These are phyloP conservation scores for Tylopilus balloui DNA, from an alignment of 768 basidiomycete species.

Conservation along the genomic window DNA sequence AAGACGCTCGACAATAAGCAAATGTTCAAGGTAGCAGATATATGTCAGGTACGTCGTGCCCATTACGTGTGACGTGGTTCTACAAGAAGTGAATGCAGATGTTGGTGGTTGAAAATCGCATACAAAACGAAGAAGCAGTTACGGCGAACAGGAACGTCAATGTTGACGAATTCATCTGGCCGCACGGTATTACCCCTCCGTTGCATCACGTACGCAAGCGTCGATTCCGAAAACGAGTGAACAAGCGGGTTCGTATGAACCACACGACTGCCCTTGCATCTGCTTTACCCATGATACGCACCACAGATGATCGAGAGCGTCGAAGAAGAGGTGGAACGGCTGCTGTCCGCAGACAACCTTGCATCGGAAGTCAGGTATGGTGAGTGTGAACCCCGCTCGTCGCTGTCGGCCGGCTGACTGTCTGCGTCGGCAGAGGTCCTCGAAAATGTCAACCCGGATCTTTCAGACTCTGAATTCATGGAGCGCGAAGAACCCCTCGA, in stretches of 20 bases:
- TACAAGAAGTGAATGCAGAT: constrained; percentile 51
- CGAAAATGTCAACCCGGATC: constrained; percentile 86
- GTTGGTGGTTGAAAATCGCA: constrained; percentile 80
- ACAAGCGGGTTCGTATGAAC: constrained; percentile 55
- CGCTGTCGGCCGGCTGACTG: not conserved
- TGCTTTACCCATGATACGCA: constrained; percentile 6
- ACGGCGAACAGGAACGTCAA: constrained; percentile 68
- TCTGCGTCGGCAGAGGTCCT: constrained; percentile 56
- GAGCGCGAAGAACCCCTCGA: constrained; percentile 59
- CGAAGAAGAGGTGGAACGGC: constrained; percentile 86
- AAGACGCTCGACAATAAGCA: constrained; percentile 96
- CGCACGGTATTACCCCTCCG: constrained; percentile 93
- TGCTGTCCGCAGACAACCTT: constrained; percentile 74
- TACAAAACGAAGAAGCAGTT: constrained; percentile 65
- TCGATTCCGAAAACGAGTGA: constrained; percentile 86
- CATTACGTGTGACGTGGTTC: constrained; percentile 10
- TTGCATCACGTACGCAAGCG: constrained; percentile 86
- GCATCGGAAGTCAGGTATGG: constrained; percentile 78
- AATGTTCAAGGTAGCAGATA: constrained; percentile 98
- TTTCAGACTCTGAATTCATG: constrained; percentile 85
- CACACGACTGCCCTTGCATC: not conserved
- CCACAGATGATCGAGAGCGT: constrained; percentile 87
- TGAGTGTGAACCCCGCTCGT: constrained; percentile 26
- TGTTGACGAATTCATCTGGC: constrained; percentile 96
- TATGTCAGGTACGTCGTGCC: constrained; percentile 71